Evolutionary conservation across 2,329 filamentous ascomycete genomes (phyloP), one percentile per base, ranked within the genome.

Genomic region (Neocatenulostroma microsporum): DNA sequence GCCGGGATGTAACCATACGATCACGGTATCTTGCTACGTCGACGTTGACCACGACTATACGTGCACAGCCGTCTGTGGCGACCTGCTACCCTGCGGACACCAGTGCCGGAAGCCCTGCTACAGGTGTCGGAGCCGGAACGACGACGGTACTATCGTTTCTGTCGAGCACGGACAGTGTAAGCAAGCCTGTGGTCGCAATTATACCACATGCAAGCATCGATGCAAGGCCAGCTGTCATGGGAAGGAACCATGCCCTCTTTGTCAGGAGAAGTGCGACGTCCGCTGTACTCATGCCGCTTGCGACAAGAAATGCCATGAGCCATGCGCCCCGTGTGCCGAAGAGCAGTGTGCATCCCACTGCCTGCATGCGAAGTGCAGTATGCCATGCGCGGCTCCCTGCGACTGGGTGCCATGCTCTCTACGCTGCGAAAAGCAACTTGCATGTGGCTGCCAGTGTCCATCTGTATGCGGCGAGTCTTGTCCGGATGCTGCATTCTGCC

Each of bases 301-400:
- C 49, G 54, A 49, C n/a, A 67, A 67, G 37, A 53, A 52, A 4
- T 84, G 80, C 49, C 55, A 62, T 17, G 71, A 83, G 47, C 70
- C 76, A 2, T 84, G 80, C 47, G 54, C 62, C 2, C 78, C 78
- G 0, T 83, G 80, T 46, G 70, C 71, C 0, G 71, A 76, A 42
- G 56, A 58, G 14, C 45, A 52, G 1, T 83, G 78, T 45, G 55
- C 64, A 0, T 80, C 72, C 21, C 49, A 48, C 3, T 82, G 78
- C 42, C 63, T 65, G 6, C 79, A 83, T 47, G 21, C 60, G 50
- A 26, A 25, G 9, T 71, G 68, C 42, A 49, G 53, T 0, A 66
- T 76, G 64, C 74, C 74, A n/a, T 84, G 81, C 42, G 76, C 77
- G 0, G 80, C 73, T 0, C 80, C 81, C 0, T 86, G 80, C 51